Percentiles rank a stretch among this genome's conserved stretches.
These are phyloP conservation scores for Gossypium arboreum DNA, from an alignment of 345 rosid genomes.

Conservation along the genomic window DNA sequence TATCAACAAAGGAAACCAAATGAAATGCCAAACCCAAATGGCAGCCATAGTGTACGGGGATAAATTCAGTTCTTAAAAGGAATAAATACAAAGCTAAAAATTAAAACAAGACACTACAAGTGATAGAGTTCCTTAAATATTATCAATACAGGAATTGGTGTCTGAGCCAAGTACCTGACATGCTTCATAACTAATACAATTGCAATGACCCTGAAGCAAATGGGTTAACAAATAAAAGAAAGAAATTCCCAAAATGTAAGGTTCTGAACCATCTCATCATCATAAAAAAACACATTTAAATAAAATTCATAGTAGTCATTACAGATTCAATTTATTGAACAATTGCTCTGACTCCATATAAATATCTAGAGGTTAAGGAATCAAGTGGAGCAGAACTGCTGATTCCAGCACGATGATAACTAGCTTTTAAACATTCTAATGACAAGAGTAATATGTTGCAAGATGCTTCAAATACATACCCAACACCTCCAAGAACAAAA, in stretches of 20 bases:
- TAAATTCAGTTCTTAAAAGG: not conserved
- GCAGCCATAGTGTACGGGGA: not conserved
- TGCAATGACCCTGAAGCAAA: not conserved
- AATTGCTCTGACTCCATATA: not conserved
- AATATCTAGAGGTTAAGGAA: not conserved
- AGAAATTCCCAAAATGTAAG: not conserved
- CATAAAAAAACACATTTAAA: not conserved
- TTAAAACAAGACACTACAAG: not conserved
- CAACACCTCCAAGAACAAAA: not conserved
- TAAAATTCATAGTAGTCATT: not conserved
- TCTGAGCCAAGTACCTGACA: not conserved
- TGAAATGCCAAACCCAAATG: slow-evolving; percentile 6
- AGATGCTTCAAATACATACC: not conserved
- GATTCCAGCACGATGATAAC: not conserved
- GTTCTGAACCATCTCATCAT: not conserved
- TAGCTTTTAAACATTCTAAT: not conserved
- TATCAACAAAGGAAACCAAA: slow-evolving; percentile 15
- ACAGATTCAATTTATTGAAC: not conserved
- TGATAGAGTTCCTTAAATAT: not conserved
- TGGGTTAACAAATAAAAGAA: not conserved
- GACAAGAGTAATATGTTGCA: not conserved
- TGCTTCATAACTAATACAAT: not conserved
- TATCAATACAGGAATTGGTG: not conserved
- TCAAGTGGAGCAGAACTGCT: not conserved
- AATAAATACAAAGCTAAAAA: not conserved